These are phyloP conservation scores for Pyrenophora tritici-repentis DNA, from an alignment of 2,329 filamentous ascomycete species.

Conservation along the genomic window DNA sequence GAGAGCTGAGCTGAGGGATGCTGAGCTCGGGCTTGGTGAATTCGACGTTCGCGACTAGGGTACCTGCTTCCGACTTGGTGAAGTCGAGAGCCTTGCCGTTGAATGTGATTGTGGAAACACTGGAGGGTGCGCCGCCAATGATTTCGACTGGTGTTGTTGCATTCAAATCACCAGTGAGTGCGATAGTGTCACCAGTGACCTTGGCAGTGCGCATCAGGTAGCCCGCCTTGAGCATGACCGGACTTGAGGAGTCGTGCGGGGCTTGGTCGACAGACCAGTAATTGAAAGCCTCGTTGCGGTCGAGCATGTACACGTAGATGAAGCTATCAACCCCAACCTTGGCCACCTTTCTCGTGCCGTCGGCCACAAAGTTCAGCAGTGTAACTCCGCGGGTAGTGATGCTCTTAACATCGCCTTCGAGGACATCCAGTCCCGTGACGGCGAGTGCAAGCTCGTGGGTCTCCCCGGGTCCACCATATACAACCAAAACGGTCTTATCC, in stretches of 20 bases:
- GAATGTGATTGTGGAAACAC: slow-evolving; percentile 63
- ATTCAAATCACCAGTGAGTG: slow-evolving; percentile 74
- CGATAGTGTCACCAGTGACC: slow-evolving; percentile 60
- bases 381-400: slow-evolving; percentile 51
- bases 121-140: slow-evolving; percentile 62
- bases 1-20: slow-evolving; percentile 62
- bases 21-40: slow-evolving; percentile 57
- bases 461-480: slow-evolving; percentile 68
- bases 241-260: slow-evolving; percentile 34
- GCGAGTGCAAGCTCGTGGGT: slow-evolving; percentile 65
- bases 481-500: slow-evolving; percentile 62
- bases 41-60: slow-evolving; percentile 58
- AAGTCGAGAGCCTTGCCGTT: slow-evolving; percentile 57
- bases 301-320: slow-evolving; percentile 62
- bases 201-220: slow-evolving; percentile 68
- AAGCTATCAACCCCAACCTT: slow-evolving; percentile 49
- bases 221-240: slow-evolving; percentile 65
- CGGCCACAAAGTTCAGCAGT: slow-evolving; percentile 62
- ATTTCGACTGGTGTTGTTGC: slow-evolving; percentile 69
- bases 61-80: slow-evolving; percentile 50
- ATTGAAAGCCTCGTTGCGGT: slow-evolving; percentile 69
- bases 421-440: slow-evolving; percentile 40
- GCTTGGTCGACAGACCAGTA: slow-evolving; percentile 66
- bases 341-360: slow-evolving; percentile 58
- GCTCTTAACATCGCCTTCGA: slow-evolving; percentile 51